phyloP scores from a whole-genome alignment of 352 stramenopile species.

The Phytophthora quininea region DNA sequence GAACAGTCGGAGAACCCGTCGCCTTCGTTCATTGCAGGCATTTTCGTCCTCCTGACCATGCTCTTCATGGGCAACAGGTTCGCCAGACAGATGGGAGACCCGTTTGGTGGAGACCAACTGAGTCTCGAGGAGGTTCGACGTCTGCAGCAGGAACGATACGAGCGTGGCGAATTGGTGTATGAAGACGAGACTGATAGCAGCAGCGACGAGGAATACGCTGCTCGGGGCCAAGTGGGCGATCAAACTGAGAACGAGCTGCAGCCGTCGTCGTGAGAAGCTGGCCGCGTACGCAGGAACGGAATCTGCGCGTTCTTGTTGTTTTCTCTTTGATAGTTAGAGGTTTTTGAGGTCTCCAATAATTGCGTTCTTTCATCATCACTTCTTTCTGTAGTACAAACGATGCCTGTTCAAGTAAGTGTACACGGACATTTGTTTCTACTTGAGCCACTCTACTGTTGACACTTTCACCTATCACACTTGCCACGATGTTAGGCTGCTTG shows the following conservation, averaged over 20 bases:
- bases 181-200: slow-evolving; percentile 66
- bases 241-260: slow-evolving; percentile 11
- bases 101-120: slow-evolving; percentile 55
- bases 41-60: slow-evolving; percentile 64
- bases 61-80: slow-evolving; percentile 58
- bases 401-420: slow-evolving; percentile 22
- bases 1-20: slow-evolving; percentile 78
- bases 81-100: slow-evolving; percentile 50
- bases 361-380: not conserved
- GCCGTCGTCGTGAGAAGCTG: slow-evolving; percentile 17
- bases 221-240: slow-evolving; percentile 9
- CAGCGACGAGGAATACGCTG: slow-evolving; percentile 37
- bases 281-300: not conserved
- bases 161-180: slow-evolving; percentile 44
- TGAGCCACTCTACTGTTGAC: slow-evolving; percentile 14
- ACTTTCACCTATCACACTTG: slow-evolving; percentile 11
- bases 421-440: slow-evolving; percentile 25
- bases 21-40: slow-evolving; percentile 60
- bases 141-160: slow-evolving; percentile 76
- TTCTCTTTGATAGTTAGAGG: slow-evolving; percentile 1
- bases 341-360: not conserved
- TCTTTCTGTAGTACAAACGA: slow-evolving; percentile 6
- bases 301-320: not conserved
- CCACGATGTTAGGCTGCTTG: slow-evolving; percentile 18
- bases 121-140: slow-evolving; percentile 73